These are phyloP conservation scores for Coelastrella sp. DNA, from an alignment of 139 green algal species.

Conservation along the genomic window DNA sequence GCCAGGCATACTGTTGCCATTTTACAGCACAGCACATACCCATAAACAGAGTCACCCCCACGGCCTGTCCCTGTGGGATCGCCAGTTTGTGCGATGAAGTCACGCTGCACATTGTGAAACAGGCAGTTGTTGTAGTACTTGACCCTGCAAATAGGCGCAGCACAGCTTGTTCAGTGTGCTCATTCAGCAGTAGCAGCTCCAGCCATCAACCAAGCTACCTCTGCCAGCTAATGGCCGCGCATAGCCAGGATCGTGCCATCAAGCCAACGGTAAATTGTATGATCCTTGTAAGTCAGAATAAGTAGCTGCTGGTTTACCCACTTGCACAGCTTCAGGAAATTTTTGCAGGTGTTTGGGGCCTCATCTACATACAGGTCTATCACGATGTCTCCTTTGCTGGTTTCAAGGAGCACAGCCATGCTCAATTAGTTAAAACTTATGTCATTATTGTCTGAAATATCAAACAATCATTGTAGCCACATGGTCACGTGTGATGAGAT, in stretches of 20 bases:
- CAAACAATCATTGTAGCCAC: no score
- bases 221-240: not conserved
- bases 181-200: no score
- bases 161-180: not conserved
- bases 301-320: constrained; percentile 30
- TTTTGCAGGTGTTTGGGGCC: constrained; percentile 82
- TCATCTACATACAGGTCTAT: constrained; percentile 93
- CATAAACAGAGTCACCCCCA: constrained; percentile 92
- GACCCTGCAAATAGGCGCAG: constrained; percentile 63
- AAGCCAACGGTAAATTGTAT: no score
- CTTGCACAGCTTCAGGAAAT: constrained; percentile 98
- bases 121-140: constrained; percentile 96
- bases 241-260: no score
- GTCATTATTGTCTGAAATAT: not conserved
- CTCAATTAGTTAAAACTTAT: not conserved
- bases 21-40: constrained; percentile 47
- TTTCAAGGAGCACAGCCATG: constrained; percentile 98
- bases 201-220: not conserved
- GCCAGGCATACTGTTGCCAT: not conserved
- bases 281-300: not conserved
- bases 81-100: constrained; percentile 92
- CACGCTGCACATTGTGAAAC: constrained; percentile 90
- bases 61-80: constrained; percentile 91
- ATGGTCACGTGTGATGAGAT: no score
- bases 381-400: constrained; percentile 93